phyloP scores from a whole-genome alignment of 768 basidiomycete species.

The Lactarius sanguifluus region DNA sequence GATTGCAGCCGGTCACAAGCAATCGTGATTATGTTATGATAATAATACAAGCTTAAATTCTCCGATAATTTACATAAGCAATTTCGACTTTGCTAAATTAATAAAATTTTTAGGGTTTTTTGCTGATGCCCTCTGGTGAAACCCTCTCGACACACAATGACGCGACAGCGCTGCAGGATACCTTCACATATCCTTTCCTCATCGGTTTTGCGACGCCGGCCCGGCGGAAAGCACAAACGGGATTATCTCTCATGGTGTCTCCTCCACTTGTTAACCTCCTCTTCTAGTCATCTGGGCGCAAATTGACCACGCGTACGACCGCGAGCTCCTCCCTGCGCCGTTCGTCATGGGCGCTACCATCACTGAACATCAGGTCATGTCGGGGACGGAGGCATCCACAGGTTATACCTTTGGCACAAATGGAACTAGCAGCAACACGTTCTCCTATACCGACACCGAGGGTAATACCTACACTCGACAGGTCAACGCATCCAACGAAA shows the following conservation, averaged over 20 bases:
- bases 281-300: conserved; percentile 42
- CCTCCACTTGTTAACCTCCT: not conserved
- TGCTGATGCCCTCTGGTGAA: conserved; percentile 48
- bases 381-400: no score
- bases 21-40: no score
- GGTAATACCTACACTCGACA: conserved; percentile 39
- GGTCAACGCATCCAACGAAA: conserved; percentile 60
- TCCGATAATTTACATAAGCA: no score
- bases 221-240: no score
- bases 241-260: not conserved
- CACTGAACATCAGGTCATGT: conserved; percentile 55
- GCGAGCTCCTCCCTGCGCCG: conserved; percentile 55
- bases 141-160: conserved; percentile 53
- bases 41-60: no score
- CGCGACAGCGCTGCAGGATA: conserved; percentile 44
- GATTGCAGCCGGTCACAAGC: no score
- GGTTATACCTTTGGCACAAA: no score
- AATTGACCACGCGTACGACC: conserved; percentile 43
- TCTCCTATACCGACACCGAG: conserved; percentile 55
- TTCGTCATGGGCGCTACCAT: conserved; percentile 60
- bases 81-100: no score
- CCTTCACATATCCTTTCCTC: conserved; percentile 50
- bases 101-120: no score
- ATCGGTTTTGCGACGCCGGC: no score
- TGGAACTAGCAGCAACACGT: conserved; percentile 66